These are phyloP conservation scores for Strigomonas galati DNA, from an alignment of 208 protist genomes.

Conservation along the genomic window DNA sequence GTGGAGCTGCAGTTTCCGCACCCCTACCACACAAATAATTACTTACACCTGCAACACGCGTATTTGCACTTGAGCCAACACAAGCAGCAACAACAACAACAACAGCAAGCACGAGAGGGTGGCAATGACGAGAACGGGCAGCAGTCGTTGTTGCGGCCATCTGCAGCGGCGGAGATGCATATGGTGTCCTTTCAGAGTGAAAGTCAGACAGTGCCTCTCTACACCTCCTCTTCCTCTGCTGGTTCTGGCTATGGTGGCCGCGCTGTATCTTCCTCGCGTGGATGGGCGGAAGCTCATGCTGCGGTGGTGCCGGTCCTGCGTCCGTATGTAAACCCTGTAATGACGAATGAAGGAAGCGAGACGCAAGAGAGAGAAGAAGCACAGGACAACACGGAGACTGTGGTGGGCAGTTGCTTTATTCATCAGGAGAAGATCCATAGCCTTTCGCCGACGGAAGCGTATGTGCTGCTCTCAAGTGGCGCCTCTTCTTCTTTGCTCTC, in stretches of 20 bases:
- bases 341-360: background rate
- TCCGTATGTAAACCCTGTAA: background rate
- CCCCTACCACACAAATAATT: constrained; percentile 25
- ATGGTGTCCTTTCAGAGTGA: background rate
- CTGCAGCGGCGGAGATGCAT: background rate
- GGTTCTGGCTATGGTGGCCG: too few relatives aligned
- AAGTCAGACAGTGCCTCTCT: background rate
- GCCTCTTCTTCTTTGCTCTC: background rate
- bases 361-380: background rate
- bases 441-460: constrained; percentile 9
- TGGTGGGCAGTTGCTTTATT: background rate
- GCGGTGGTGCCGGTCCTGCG: background rate
- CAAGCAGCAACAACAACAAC: background rate
- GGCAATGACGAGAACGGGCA: background rate
- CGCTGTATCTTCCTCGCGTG: too few relatives aligned
- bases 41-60: constrained; percentile 7
- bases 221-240: background rate
- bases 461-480: constrained; percentile 2
- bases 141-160: background rate
- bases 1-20: constrained; percentile 50
- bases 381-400: background rate
- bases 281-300: background rate
- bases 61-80: background rate
- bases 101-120: background rate
- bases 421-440: background rate